A percentile compares a stretch with the other conserved stretches of the same genome.
These are phyloP conservation scores for Trichoderma oligosporum DNA, from an alignment of 2,329 filamentous ascomycete species.

Conservation along the genomic window DNA sequence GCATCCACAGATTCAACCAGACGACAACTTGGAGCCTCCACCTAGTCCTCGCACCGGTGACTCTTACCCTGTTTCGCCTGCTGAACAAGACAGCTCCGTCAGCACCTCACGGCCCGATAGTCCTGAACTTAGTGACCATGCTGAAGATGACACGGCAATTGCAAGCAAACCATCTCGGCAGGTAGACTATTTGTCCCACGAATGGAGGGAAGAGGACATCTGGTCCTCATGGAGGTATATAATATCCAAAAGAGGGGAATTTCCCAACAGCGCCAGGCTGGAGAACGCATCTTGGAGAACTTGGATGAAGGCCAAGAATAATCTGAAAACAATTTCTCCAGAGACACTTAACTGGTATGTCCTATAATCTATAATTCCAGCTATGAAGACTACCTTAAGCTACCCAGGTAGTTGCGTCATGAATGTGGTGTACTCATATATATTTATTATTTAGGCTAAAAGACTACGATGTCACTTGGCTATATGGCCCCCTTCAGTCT, in stretches of 20 bases:
- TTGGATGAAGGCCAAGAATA: conserved; percentile 90
- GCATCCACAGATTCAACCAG: conserved; percentile 30
- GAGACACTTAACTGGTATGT: conserved; percentile 89
- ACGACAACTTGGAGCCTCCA: conserved; percentile 47
- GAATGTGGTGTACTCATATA: conserved; percentile 26
- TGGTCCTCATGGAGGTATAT: conserved; percentile 98
- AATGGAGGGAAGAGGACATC: conserved; percentile 93
- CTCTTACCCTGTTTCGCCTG: conserved; percentile 51
- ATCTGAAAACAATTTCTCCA: conserved; percentile 80
- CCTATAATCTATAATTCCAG: background rate
- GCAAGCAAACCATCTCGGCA: conserved; percentile 74
- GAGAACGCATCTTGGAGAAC: conserved; percentile 98
- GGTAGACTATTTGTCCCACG: conserved; percentile 92
- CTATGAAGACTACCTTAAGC: too few relatives aligned
- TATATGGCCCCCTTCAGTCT: conserved; percentile 88
- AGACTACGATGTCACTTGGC: conserved; percentile 94
- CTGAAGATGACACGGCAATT: conserved; percentile 76
- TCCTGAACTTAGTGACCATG: conserved; percentile 54
- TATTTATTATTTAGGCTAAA: conserved; percentile 66
- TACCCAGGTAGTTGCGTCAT: too few relatives aligned
- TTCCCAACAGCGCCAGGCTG: conserved; percentile 74
- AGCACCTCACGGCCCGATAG: conserved; percentile 55
- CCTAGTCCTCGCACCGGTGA: conserved; percentile 48
- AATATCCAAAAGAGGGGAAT: conserved; percentile 71
- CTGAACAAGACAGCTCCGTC: conserved; percentile 51